These are phyloP conservation scores for Cutaneotrichosporon cavernicola DNA, from an alignment of 1,284 basidiomycete genomes.

Conservation along the genomic window DNA sequence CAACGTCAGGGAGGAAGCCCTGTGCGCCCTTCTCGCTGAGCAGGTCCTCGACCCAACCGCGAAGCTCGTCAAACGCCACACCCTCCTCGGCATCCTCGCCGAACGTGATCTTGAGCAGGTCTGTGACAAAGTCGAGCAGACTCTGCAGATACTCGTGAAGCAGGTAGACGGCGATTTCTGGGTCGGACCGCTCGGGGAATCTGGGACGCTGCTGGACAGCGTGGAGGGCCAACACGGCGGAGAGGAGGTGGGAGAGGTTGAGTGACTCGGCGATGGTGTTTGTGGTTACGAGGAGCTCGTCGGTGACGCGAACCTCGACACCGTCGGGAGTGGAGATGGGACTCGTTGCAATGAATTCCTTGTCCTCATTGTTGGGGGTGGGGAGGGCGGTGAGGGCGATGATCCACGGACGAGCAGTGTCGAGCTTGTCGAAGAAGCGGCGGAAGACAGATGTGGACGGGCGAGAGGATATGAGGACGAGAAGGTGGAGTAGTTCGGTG, in stretches of 20 bases:
- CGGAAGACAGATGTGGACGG: constrained; percentile 43
- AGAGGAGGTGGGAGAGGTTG: constrained; percentile 41
- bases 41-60: constrained; percentile 38
- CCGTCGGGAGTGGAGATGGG: constrained; percentile 31
- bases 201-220: constrained; percentile 37
- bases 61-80: constrained; percentile 35
- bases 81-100: constrained; percentile 27
- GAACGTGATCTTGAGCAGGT: constrained; percentile 37
- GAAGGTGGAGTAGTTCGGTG: constrained; percentile 40
- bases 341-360: constrained; percentile 37
- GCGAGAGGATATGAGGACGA: constrained; percentile 36
- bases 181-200: constrained; percentile 38
- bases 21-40: constrained; percentile 31
- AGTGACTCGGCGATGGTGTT: constrained; percentile 36
- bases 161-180: constrained; percentile 44
- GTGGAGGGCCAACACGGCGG: constrained; percentile 41
- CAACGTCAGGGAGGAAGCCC: constrained; percentile 43
- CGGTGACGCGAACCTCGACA: constrained; percentile 35
- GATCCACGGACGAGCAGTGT: constrained; percentile 47
- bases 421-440: constrained; percentile 35
- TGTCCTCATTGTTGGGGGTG: constrained; percentile 39
- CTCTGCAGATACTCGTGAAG: constrained; percentile 36
- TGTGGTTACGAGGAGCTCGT: constrained; percentile 38
- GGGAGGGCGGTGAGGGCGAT: constrained; percentile 40
- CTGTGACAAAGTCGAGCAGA: constrained; percentile 40